Evolutionary conservation across 2,329 filamentous ascomycete species (phyloP).

Genomic region (Amesomyces nigricolor): DNA sequence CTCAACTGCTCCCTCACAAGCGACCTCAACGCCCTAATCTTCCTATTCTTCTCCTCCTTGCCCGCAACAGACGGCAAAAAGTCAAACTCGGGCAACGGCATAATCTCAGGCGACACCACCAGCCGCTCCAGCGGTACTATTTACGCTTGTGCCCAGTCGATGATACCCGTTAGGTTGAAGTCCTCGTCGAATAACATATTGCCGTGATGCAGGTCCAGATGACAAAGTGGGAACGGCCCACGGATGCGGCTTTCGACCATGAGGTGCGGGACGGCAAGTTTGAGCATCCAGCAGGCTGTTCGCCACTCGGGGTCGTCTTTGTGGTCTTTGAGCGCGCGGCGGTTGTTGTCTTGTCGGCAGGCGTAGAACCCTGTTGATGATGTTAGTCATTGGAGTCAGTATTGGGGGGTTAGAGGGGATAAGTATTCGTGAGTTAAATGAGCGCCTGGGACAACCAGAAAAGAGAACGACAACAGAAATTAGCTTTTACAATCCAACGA

Average conservation of each 20-base stretch:
- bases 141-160: slow-evolving; percentile 31
- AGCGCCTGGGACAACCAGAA: too few species aligned
- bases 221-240: slow-evolving; percentile 14
- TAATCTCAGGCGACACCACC: slow-evolving; percentile 31
- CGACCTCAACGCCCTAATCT: too few species aligned
- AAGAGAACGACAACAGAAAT: too few species aligned
- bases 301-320: slow-evolving; percentile 27
- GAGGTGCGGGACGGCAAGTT: slow-evolving; percentile 28
- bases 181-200: slow-evolving; percentile 36
- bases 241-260: slow-evolving; percentile 28
- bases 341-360: slow-evolving; percentile 26
- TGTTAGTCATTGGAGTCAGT: slow-evolving; percentile 8
- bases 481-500: too few species aligned
- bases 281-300: slow-evolving; percentile 32
- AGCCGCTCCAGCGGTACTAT: slow-evolving; percentile 27
- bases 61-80: too few species aligned
- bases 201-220: slow-evolving; percentile 28
- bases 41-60: too few species aligned
- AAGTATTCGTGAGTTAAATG: too few species aligned
- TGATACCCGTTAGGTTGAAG: slow-evolving; percentile 31
- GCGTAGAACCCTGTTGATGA: slow-evolving; percentile 31
- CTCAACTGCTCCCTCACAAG: too few species aligned
- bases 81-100: slow-evolving; percentile 25
- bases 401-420: too few species aligned
- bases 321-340: slow-evolving; percentile 21